Evolutionary conservation across 1,139 yeast species (phyloP).

Genomic region (Kodamaea sp.): DNA sequence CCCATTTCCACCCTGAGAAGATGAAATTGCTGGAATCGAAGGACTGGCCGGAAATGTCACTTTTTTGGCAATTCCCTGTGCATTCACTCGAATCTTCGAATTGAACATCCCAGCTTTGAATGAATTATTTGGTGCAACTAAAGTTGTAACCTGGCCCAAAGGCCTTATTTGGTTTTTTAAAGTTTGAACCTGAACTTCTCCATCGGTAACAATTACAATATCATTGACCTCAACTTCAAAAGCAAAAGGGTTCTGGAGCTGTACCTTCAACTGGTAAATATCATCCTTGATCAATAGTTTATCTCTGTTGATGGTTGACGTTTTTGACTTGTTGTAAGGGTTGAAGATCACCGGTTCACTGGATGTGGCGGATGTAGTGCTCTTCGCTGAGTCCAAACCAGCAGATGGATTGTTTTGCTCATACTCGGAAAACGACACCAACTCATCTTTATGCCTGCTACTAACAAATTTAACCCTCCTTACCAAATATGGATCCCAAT

Average conservation of each 20-base stretch:
- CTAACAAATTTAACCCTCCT: conserved; percentile 47
- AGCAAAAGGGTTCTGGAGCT: conserved; percentile 77
- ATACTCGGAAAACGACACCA: conserved; percentile 37
- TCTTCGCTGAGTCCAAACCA: conserved; percentile 11
- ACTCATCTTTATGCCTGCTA: conserved; percentile 25
- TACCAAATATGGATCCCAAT: conserved; percentile 74
- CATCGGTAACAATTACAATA: conserved; percentile 44
- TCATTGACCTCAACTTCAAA: conserved; percentile 69
- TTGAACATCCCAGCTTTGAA: not conserved
- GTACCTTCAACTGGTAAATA: conserved; percentile 51
- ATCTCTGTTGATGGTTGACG: conserved; percentile 23
- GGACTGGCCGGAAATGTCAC: conserved; percentile 3
- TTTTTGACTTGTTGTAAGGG: conserved; percentile 29
- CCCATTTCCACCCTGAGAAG: conserved; percentile 1
- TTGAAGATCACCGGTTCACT: conserved; percentile 28
- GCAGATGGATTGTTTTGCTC: conserved; percentile 14
- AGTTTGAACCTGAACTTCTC: conserved; percentile 30
- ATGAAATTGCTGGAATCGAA: conserved; percentile 2
- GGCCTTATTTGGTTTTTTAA: conserved; percentile 16
- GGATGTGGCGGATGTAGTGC: not conserved
- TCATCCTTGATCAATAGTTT: conserved; percentile 57
- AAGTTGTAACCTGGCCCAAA: conserved; percentile 4
- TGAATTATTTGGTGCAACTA: not conserved
- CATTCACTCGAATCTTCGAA: not conserved
- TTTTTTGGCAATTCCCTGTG: not conserved